These are phyloP conservation scores for Zygosaccharomyces bailii DNA, from an alignment of 805 yeast species.

Conservation along the genomic window DNA sequence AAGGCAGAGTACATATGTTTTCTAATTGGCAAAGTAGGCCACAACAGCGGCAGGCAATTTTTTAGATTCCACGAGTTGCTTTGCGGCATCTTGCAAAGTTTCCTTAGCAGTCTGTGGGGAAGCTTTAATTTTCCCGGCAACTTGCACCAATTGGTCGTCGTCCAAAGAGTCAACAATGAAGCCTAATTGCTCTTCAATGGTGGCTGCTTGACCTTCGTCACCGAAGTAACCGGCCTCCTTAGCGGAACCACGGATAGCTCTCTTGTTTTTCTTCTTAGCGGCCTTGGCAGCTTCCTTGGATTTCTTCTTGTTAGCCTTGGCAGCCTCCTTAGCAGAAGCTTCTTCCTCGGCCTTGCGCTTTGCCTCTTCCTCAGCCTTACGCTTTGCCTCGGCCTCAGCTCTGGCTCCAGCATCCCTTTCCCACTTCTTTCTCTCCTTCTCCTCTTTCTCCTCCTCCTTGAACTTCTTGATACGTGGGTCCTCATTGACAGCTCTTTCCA, in stretches of 20 bases:
- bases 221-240: constrained; percentile 86
- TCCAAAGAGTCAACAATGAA: constrained; percentile 73
- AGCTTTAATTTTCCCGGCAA: constrained; percentile 62
- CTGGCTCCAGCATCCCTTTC: constrained; percentile 97
- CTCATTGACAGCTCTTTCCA: constrained; percentile 81
- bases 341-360: constrained; percentile 74
- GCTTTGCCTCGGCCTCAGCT: constrained; percentile 91
- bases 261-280: constrained; percentile 94
- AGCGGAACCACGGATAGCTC: constrained; percentile 74
- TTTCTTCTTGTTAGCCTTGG: constrained; percentile 81
- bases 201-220: constrained; percentile 61
- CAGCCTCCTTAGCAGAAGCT: constrained; percentile 55
- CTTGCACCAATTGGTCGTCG: constrained; percentile 71
- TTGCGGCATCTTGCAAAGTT: constrained; percentile 53
- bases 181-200: constrained; percentile 76
- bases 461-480: constrained; percentile 94
- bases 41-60: constrained; percentile 50
- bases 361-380: constrained; percentile 85
- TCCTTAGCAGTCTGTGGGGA: constrained; percentile 57
- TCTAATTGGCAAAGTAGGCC: constrained; percentile 44
- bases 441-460: constrained; percentile 92
- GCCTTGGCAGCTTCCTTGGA: constrained; percentile 89
- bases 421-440: constrained; percentile 94
- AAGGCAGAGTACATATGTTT: too few species aligned
- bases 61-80: constrained; percentile 51